Conservation (phyloP, 225 moss, liverwort and hornwort genomes). For the Marchantia paleacea region DNA sequence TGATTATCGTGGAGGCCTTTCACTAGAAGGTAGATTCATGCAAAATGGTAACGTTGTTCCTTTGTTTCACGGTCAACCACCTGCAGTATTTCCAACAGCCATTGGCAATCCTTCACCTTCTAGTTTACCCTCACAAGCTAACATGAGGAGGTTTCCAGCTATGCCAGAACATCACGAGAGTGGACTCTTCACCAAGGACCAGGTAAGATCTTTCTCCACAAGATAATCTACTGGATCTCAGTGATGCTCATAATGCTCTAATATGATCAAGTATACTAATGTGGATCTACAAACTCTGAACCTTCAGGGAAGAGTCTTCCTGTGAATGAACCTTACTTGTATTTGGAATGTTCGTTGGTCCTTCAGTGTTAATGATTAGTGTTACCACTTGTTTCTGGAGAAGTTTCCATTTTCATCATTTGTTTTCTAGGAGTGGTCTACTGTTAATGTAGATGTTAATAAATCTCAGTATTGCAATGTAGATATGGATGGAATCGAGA, state of each 20-base stretch:
- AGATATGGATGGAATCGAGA: slow-evolving; percentile 65
- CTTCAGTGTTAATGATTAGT: too few relatives aligned
- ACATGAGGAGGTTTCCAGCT: background rate
- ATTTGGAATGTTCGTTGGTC: background rate
- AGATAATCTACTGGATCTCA: background rate
- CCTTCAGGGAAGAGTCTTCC: background rate
- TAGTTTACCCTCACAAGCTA: slow-evolving; percentile 35
- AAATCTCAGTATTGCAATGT: background rate
- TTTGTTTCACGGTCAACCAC: slow-evolving; percentile 27
- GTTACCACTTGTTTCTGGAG: too few relatives aligned
- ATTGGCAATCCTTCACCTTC: slow-evolving; percentile 8
- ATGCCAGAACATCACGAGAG: background rate
- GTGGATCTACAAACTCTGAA: background rate
- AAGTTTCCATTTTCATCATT: background rate
- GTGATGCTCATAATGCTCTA: too few relatives aligned
- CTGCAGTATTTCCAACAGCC: slow-evolving; percentile 22
- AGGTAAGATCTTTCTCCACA: slow-evolving; percentile 10
- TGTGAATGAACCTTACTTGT: background rate
- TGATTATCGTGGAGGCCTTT: slow-evolving; percentile 9
- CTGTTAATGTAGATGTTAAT: background rate
- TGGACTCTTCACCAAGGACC: slow-evolving; percentile 6
- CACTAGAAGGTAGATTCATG: slow-evolving; percentile 21
- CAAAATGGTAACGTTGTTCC: slow-evolving; percentile 24
- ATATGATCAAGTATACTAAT: background rate
- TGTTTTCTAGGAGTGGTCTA: background rate